Conservation (phyloP, 1,139 yeast species). For the Arxiozyma telluris region DNA sequence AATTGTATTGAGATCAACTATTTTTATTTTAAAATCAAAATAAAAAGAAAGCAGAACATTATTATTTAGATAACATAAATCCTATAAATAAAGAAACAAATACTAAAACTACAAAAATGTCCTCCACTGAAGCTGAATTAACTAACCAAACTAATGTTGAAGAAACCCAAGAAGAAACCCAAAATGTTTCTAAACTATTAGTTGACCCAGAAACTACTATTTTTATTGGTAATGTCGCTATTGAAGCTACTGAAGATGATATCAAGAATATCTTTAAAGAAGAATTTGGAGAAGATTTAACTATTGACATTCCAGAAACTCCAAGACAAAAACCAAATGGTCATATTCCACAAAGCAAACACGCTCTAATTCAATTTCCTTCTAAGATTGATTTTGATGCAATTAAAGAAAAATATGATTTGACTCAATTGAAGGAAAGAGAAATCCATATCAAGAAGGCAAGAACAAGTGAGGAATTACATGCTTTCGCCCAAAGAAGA, state of each 20-base stretch:
- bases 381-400: slow-evolving; percentile 25
- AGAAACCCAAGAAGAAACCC: slow-evolving; percentile 4
- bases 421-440: slow-evolving; percentile 24
- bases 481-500: slow-evolving; percentile 15
- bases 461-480: slow-evolving; percentile 25
- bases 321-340: slow-evolving; percentile 14
- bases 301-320: slow-evolving; percentile 25
- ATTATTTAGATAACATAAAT: background rate
- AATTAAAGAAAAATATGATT: slow-evolving; percentile 27
- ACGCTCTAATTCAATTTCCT: slow-evolving; percentile 29
- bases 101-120: background rate
- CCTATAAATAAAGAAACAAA: background rate
- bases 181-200: slow-evolving; percentile 7
- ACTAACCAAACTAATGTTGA: background rate
- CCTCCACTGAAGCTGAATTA: slow-evolving; percentile 1
- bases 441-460: slow-evolving; percentile 29
- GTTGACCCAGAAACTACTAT: slow-evolving; percentile 30
- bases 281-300: slow-evolving; percentile 22
- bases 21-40: no score
- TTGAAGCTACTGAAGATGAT: slow-evolving; percentile 25
- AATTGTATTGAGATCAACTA: no score
- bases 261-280: slow-evolving; percentile 21
- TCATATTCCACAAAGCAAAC: slow-evolving; percentile 23
- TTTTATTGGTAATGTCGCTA: slow-evolving; percentile 29
- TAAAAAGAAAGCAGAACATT: no score